Percentiles rank a stretch among this genome's conserved stretches.
Evolutionary conservation across 805 yeast genomes (phyloP).

Genomic region (Saccharomyces kudriavzevii): DNA sequence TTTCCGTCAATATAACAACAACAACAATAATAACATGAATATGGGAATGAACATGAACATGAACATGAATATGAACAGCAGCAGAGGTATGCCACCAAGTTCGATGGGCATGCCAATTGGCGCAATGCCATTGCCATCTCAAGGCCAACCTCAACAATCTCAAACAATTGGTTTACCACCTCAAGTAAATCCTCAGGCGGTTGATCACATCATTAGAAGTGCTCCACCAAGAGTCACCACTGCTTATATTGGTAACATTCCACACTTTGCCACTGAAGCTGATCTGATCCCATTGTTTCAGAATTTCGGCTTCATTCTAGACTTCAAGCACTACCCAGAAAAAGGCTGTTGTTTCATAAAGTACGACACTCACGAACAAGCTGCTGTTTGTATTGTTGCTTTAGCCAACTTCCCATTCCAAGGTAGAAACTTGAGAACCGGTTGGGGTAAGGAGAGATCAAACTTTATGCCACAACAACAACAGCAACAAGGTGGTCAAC

Average conservation of each 20-base stretch:
- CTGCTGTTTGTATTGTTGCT: slow-evolving; percentile 80
- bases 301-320: slow-evolving; percentile 75
- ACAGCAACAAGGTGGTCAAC: slow-evolving; percentile 12
- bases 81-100: slow-evolving; percentile 16
- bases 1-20: slow-evolving; percentile 18
- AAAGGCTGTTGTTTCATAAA: slow-evolving; percentile 83
- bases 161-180: slow-evolving; percentile 24
- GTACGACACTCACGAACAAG: slow-evolving; percentile 79
- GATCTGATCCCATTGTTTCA: slow-evolving; percentile 69
- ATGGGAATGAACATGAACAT: slow-evolving; percentile 13
- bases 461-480: slow-evolving; percentile 27
- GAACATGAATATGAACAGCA: slow-evolving; percentile 8
- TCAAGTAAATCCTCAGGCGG: slow-evolving; percentile 44
- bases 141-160: slow-evolving; percentile 10
- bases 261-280: slow-evolving; percentile 64
- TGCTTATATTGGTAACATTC: slow-evolving; percentile 78
- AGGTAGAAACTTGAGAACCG: slow-evolving; percentile 72
- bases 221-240: slow-evolving; percentile 64
- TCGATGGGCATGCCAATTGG: slow-evolving; percentile 19
- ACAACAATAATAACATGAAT: slow-evolving; percentile 13
- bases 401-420: slow-evolving; percentile 59
- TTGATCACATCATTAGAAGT: slow-evolving; percentile 65
- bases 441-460: slow-evolving; percentile 72
- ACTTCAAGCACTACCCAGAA: slow-evolving; percentile 71
- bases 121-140: slow-evolving; percentile 18